Percentiles rank a stretch among this genome's conserved stretches.
phyloP scores from a whole-genome alignment of 140 eudicot species.

The Stevia rebaudiana region DNA sequence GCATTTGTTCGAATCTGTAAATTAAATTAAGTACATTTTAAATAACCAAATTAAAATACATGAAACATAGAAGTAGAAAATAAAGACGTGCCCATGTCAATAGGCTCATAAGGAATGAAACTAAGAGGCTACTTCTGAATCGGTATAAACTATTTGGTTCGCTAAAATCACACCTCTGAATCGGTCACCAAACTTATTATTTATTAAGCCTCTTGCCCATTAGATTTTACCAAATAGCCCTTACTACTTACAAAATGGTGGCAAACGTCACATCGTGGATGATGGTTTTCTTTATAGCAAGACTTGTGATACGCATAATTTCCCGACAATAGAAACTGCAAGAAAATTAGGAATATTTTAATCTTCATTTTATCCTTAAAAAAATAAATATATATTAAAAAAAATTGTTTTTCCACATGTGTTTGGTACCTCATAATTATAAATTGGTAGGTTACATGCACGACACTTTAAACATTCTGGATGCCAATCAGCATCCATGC shows the following conservation, averaged over 20 bases:
- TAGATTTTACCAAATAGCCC: too few species aligned
- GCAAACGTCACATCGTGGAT: conserved; percentile 86
- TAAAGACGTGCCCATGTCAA: background rate
- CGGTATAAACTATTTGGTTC: too few species aligned
- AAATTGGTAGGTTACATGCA: conserved; percentile 65
- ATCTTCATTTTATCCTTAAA: background rate
- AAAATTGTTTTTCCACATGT: background rate
- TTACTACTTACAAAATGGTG: conserved; percentile 71
- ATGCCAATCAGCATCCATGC: conserved; percentile 79
- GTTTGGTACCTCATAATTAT: conserved; percentile 57
- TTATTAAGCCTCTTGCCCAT: too few species aligned
- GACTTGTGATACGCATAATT: conserved; percentile 63
- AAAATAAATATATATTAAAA: background rate
- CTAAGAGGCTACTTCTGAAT: too few species aligned
- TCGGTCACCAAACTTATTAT: too few species aligned
- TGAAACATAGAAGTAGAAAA: background rate
- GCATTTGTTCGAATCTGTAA: conserved; percentile 64
- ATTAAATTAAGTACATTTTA: background rate
- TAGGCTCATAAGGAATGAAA: background rate
- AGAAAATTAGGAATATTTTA: background rate
- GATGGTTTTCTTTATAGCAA: conserved; percentile 71
- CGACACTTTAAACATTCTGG: conserved; percentile 80
- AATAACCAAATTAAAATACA: conserved; percentile 3
- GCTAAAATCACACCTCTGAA: too few species aligned
- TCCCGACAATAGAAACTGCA: conserved; percentile 69